phyloP scores from a whole-genome alignment of 345 rosid genomes.

The Populus pruinosa region DNA sequence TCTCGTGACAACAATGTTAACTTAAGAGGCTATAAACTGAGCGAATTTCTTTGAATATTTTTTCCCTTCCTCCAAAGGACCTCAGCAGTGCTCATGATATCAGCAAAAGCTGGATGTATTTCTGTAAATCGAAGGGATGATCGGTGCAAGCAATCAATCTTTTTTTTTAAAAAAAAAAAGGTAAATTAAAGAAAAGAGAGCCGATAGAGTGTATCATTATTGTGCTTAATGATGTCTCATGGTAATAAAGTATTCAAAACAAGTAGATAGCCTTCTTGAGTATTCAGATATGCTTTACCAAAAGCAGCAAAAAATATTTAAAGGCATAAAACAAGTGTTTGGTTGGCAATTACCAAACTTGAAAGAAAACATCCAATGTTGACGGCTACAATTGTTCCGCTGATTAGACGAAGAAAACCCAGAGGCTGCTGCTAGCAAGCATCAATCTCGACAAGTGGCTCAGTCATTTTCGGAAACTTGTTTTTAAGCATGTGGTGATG shows the following conservation, averaged over 20 bases:
- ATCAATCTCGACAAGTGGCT: not conserved
- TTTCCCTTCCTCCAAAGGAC: too few species aligned
- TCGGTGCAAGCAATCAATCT: not conserved
- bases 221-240: constrained; percentile 14
- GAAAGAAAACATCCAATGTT: not conserved
- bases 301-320: not conserved
- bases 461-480: not conserved
- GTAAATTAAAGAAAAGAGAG: not conserved
- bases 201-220: not conserved
- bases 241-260: constrained; percentile 6
- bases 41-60: too few species aligned
- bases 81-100: too few species aligned
- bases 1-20: too few species aligned
- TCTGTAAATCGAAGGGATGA: not conserved
- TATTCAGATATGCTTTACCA: too few species aligned
- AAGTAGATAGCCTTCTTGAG: not conserved
- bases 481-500: too few species aligned
- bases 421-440: too few species aligned
- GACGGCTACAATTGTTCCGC: not conserved
- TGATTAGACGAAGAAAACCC: too few species aligned
- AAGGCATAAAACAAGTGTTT: too few species aligned
- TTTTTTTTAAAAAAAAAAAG: not conserved
- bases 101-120: not conserved
- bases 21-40: too few species aligned
- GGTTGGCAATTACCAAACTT: not conserved